These are phyloP conservation scores for Saturnispora serradocipensis DNA, from an alignment of 805 yeast genomes.

Conservation along the genomic window DNA sequence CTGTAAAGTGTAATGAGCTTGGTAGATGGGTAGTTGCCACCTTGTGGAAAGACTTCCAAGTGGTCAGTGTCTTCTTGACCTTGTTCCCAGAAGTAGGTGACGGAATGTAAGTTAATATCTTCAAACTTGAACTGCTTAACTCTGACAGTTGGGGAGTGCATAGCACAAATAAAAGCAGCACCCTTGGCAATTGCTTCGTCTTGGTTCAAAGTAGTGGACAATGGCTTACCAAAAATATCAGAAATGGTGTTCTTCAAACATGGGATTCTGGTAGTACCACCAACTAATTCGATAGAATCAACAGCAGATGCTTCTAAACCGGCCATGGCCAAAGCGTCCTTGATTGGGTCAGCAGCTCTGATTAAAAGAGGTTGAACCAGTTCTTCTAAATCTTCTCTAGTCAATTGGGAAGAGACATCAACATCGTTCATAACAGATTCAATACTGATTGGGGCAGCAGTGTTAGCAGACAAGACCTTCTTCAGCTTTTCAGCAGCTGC, in stretches of 20 bases:
- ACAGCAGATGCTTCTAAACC: constrained; percentile 62
- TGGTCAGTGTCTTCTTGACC: constrained; percentile 86
- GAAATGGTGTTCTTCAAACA: constrained; percentile 72
- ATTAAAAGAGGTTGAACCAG: constrained; percentile 73
- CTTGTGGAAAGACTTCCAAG: constrained; percentile 94
- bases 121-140: constrained; percentile 98
- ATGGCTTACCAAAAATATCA: constrained; percentile 72
- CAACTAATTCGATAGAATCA: constrained; percentile 90
- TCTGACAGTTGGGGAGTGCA: constrained; percentile 97
- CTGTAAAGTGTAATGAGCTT: constrained; percentile 92
- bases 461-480: constrained; percentile 94
- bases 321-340: constrained; percentile 73
- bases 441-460: constrained; percentile 86
- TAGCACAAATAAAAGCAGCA: constrained; percentile 97
- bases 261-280: constrained; percentile 99
- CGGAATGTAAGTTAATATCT: constrained; percentile 86
- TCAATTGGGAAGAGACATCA: constrained; percentile 82
- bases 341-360: constrained; percentile 69
- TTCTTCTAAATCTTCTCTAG: constrained; percentile 90
- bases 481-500: constrained; percentile 88
- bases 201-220: constrained; percentile 94
- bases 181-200: constrained; percentile 99
- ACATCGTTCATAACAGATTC: constrained; percentile 97
- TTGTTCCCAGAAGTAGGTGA: constrained; percentile 91
- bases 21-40: constrained; percentile 88